These are phyloP conservation scores for Lachancea quebecensis DNA, from an alignment of 805 yeast genomes.

Conservation along the genomic window DNA sequence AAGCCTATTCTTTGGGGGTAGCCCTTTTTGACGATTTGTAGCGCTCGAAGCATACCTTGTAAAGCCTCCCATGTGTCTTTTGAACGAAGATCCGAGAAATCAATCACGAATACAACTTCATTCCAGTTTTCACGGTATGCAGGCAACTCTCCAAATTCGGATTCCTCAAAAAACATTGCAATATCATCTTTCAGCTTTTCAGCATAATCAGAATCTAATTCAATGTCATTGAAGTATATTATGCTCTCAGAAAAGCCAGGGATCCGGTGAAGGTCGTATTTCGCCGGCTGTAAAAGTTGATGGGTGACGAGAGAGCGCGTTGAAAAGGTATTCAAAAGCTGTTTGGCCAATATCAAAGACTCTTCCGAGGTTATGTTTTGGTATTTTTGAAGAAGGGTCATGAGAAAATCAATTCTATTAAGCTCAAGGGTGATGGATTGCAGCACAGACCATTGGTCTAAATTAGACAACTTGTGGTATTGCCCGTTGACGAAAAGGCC, in stretches of 20 bases:
- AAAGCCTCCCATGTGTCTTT: slow-evolving; percentile 37
- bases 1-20: slow-evolving; percentile 79
- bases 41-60: slow-evolving; percentile 41
- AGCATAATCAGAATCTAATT: slow-evolving; percentile 48
- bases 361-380: not conserved
- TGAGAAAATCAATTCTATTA: slow-evolving; percentile 9
- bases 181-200: slow-evolving; percentile 39
- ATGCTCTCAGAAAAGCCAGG: slow-evolving; percentile 36
- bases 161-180: slow-evolving; percentile 39
- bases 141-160: slow-evolving; percentile 59
- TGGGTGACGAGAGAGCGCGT: slow-evolving; percentile 18
- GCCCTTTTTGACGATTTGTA: slow-evolving; percentile 44
- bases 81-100: slow-evolving; percentile 36
- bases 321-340: slow-evolving; percentile 19
- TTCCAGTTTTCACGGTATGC: slow-evolving; percentile 66
- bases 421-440: slow-evolving; percentile 20
- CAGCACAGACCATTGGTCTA: slow-evolving; percentile 19
- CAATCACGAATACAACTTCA: slow-evolving; percentile 62
- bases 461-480: slow-evolving; percentile 19
- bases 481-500: slow-evolving; percentile 32
- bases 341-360: slow-evolving; percentile 10
- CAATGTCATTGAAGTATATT: slow-evolving; percentile 74
- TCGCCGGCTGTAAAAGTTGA: slow-evolving; percentile 26
- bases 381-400: slow-evolving; percentile 8
- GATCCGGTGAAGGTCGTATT: slow-evolving; percentile 28